phyloP scores from a whole-genome alignment of 1,284 basidiomycete genomes.

The Naganishia cerealis region DNA sequence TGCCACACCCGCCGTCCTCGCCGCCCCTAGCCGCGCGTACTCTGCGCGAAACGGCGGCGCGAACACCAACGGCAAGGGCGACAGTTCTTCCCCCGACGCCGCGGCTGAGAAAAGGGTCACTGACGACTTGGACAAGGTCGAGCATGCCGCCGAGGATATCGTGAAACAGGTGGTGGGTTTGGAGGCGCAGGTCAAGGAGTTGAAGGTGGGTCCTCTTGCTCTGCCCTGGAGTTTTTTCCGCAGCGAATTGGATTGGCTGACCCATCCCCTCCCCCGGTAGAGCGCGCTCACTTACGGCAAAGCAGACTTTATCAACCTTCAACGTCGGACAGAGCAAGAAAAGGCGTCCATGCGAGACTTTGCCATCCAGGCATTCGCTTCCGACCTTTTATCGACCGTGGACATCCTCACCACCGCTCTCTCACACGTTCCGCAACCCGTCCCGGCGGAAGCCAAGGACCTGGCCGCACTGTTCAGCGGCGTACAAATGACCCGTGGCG shows the following conservation, averaged over 20 bases:
- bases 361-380: constrained; percentile 86
- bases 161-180: constrained; percentile 40
- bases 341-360: constrained; percentile 89
- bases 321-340: constrained; percentile 84
- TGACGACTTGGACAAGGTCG: constrained; percentile 46
- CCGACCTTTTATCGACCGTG: constrained; percentile 83
- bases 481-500: constrained; percentile 87
- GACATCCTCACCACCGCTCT: constrained; percentile 89
- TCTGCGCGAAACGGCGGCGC: neutral
- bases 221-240: neutral
- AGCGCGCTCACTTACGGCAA: constrained; percentile 80
- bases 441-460: constrained; percentile 58
- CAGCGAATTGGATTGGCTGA: constrained; percentile 8
- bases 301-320: constrained; percentile 93
- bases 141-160: constrained; percentile 38
- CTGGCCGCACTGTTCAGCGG: constrained; percentile 76
- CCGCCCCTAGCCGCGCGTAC: constrained; percentile 6
- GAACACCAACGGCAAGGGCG: neutral
- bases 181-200: constrained; percentile 43
- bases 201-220: constrained; percentile 43
- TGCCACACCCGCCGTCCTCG: neutral
- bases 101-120: constrained; percentile 32
- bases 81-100: too few species aligned
- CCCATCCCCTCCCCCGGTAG: constrained; percentile 54
- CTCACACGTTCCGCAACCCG: constrained; percentile 67